Conservation (phyloP, 1,139 yeast genomes). For the Yamadazyma epiphylla region DNA sequence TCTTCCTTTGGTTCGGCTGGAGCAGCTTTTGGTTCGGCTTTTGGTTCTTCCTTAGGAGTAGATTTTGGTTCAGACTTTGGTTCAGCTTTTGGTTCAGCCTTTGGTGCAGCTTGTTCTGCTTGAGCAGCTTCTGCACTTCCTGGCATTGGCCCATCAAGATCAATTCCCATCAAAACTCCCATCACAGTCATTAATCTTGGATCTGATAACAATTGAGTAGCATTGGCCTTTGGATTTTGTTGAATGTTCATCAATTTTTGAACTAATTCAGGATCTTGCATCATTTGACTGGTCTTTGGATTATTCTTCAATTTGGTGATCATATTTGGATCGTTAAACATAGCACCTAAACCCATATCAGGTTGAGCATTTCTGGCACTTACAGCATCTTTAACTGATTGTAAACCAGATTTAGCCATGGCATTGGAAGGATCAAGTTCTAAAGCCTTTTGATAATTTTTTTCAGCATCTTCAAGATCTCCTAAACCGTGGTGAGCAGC, state of each 20-base stretch:
- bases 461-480: conserved; percentile 64
- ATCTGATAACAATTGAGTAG: conserved; percentile 64
- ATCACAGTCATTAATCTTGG: conserved; percentile 86
- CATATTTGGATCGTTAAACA: conserved; percentile 79
- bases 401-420: conserved; percentile 83
- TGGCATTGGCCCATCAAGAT: conserved; percentile 50
- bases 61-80: conserved; percentile 29
- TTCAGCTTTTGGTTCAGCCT: conserved; percentile 26
- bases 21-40: conserved; percentile 10
- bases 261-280: conserved; percentile 85
- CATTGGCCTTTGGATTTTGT: conserved; percentile 70
- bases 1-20: conserved; percentile 24
- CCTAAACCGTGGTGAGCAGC: conserved; percentile 90
- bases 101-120: conserved; percentile 17
- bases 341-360: conserved; percentile 71
- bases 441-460: conserved; percentile 74
- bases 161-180: conserved; percentile 85
- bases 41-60: conserved; percentile 20
- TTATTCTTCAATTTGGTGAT: conserved; percentile 71
- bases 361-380: conserved; percentile 45
- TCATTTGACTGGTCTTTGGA: conserved; percentile 82
- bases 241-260: conserved; percentile 65
- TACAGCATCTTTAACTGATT: conserved; percentile 60
- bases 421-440: conserved; percentile 78
- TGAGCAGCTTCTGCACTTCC: conserved; percentile 1